Evolutionary conservation across 192 early-diverging fungal genomes (phyloP), one percentile per base, ranked within the genome.

Genomic region (Phycomyces nitens): DNA sequence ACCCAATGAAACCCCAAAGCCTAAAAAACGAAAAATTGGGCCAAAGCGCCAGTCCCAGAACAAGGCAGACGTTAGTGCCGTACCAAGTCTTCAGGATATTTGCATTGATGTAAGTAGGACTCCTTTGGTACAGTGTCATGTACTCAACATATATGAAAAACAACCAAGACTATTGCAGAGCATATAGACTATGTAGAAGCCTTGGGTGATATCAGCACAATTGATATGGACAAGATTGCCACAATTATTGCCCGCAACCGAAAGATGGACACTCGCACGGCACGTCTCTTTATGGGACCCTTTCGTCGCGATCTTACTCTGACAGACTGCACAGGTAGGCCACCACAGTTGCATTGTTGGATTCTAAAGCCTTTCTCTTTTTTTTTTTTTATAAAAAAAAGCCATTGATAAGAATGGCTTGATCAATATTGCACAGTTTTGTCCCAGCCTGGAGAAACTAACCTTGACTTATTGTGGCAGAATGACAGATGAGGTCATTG

Each of bases 131-230:
- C n/a, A n/a, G n/a, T n/a, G n/a, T n/a, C 34, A 10, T 34, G 29
- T 34, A 34, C 29, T 34, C 4, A 6, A 42, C 29, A 18, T 47
- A 44, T 12, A 50, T 2, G 21, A 58, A 40, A 27, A n/a, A 38
- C 16, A 29, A 5, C 40, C 26, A 5, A 86, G 82, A 62, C 82
- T 22, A 87, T 94, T 68, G 90, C 88, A 1, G 78, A 78, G 57
- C 79, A 89, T 58, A 86, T 96, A 50, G 89, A 94, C 55, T 82
- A 83, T 65, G 88, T 96, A 0, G 92, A 94, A 53, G 82, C 82
- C 16, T 85, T 96, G 76, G 94, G 94, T n/a, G 88, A 90, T 65
- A 89, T 96, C 26, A 74, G 88, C 11, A 74, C 72, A 2, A 56
- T 80, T 24, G 89, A 84, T 66, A 79, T 92, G 77, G 77, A 84